phyloP scores from a whole-genome alignment of 2,329 filamentous ascomycete genomes.

The Fusarium phyllophilum region DNA sequence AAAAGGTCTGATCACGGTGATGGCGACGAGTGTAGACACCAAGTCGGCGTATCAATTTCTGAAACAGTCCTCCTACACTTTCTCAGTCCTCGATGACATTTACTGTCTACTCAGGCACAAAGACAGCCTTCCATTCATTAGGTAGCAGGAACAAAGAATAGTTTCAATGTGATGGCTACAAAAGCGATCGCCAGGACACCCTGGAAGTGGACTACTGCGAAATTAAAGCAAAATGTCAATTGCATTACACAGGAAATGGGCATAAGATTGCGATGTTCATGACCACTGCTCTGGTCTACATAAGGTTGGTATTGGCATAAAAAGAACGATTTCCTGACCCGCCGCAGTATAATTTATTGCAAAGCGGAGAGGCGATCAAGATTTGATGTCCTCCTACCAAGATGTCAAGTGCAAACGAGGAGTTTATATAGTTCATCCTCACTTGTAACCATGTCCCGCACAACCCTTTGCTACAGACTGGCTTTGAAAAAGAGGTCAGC shows the following conservation, averaged over 20 bases:
- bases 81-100: background rate
- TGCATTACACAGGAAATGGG: background rate
- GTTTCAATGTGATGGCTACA: background rate
- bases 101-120: background rate
- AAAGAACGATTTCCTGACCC: background rate
- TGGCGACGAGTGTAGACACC: background rate
- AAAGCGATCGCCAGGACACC: background rate
- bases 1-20: background rate
- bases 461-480: background rate
- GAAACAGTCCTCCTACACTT: slow-evolving; percentile 11
- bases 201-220: background rate
- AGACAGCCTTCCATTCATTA: background rate
- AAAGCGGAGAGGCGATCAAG: background rate
- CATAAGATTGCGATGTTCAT: background rate
- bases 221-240: no score
- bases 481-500: background rate
- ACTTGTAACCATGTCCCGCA: background rate
- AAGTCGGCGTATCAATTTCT: background rate
- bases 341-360: background rate
- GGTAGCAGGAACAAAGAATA: background rate
- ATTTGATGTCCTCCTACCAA: background rate
- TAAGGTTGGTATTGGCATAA: background rate
- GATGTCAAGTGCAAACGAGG: background rate
- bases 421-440: background rate
- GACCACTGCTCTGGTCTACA: background rate